These are phyloP conservation scores for Fusarium mangiferae DNA, from an alignment of 2,329 filamentous ascomycete genomes.

Conservation along the genomic window DNA sequence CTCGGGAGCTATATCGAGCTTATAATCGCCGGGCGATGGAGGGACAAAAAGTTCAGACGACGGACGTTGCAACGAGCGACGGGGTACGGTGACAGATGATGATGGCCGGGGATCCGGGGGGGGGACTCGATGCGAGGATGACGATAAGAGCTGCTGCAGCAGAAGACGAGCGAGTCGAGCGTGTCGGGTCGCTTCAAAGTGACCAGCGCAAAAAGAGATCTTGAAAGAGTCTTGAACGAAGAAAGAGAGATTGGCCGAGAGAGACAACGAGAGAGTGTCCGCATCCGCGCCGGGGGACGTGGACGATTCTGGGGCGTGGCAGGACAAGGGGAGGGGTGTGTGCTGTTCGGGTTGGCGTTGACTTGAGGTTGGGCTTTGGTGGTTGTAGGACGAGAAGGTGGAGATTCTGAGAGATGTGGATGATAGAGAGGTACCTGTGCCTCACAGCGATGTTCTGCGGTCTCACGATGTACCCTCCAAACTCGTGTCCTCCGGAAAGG, in stretches of 20 bases:
- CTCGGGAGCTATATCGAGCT: conserved; percentile 21
- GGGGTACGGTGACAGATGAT: conserved; percentile 31
- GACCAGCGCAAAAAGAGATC: conserved; percentile 39
- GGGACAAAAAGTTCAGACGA: conserved; percentile 21
- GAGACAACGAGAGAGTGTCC: conserved; percentile 36
- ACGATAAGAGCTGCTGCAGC: conserved; percentile 5
- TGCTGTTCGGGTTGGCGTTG: conserved; percentile 26
- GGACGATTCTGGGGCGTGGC: conserved; percentile 42
- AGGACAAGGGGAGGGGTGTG: conserved; percentile 41
- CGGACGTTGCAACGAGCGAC: conserved; percentile 32
- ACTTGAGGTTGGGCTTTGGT: conserved; percentile 35
- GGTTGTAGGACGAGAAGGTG: conserved; percentile 30
- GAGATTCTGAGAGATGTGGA: conserved; percentile 11
- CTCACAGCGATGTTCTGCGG: accelerated
- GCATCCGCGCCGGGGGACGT: conserved; percentile 42
- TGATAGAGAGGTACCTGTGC: conserved; percentile 18
- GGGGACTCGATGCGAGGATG: conserved; percentile 13
- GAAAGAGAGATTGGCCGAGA: conserved; percentile 36
- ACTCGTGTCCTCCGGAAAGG: conserved; percentile 17
- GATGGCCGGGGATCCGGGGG: conserved; percentile 20
- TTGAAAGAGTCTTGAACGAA: conserved; percentile 22
- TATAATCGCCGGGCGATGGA: conserved; percentile 10
- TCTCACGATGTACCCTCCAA: conserved; percentile 6
- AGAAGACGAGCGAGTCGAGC: conserved; percentile 1
- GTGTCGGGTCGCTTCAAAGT: conserved; percentile 25